These are phyloP conservation scores for Diaporthe sp. DNA, from an alignment of 2,329 filamentous ascomycete genomes.

Conservation along the genomic window DNA sequence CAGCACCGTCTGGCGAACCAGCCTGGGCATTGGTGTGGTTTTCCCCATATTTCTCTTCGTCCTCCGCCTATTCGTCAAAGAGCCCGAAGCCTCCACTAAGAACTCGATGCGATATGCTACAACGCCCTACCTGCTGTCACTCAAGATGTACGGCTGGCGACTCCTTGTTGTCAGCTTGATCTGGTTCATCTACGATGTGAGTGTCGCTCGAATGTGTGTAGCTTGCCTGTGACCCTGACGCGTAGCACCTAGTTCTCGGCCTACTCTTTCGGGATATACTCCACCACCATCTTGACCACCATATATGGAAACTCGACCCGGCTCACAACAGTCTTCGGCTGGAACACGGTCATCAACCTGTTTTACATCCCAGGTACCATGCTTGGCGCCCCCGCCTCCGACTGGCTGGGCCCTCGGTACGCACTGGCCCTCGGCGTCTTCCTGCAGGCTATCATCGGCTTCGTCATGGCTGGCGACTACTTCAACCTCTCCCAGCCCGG, in stretches of 20 bases:
- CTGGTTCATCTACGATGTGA: slow-evolving; percentile 71
- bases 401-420: slow-evolving; percentile 83
- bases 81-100: slow-evolving; percentile 82
- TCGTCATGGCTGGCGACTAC: slow-evolving; percentile 90
- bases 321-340: slow-evolving; percentile 84
- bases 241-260: slow-evolving; percentile 71
- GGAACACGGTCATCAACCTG: slow-evolving; percentile 89
- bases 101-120: slow-evolving; percentile 76
- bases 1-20: slow-evolving; percentile 84
- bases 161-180: slow-evolving; percentile 79
- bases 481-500: slow-evolving; percentile 73
- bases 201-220: neutral
- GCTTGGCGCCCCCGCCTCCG: slow-evolving; percentile 81
- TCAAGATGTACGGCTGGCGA: slow-evolving; percentile 80
- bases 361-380: slow-evolving; percentile 91
- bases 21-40: slow-evolving; percentile 83
- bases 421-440: slow-evolving; percentile 80
- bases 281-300: slow-evolving; percentile 78
- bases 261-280: slow-evolving; percentile 91
- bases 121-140: slow-evolving; percentile 68
- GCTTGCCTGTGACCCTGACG: neutral
- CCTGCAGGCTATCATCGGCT: slow-evolving; percentile 83
- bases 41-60: slow-evolving; percentile 81
- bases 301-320: slow-evolving; percentile 71
- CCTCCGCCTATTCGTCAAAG: slow-evolving; percentile 79